Conservation (phyloP, 345 rosid species). For the Cardiospermum halicacabum region DNA sequence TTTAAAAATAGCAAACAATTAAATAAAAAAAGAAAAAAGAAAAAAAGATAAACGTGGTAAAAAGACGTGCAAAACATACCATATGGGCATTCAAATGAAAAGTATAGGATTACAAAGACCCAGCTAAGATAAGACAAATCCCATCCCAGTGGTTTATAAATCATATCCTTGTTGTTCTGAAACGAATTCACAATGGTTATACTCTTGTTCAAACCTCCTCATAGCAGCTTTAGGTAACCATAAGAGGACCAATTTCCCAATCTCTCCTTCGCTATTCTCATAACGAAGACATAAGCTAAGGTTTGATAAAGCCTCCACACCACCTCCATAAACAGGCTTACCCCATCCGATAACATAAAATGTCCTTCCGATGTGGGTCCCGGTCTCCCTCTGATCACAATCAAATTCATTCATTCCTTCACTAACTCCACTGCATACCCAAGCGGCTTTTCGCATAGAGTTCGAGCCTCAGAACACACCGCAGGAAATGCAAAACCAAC, state of each 20-base stretch:
- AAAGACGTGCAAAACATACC: no score
- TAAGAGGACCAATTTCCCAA: constrained; percentile 16
- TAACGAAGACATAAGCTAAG: constrained; percentile 2
- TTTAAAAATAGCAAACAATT: no score
- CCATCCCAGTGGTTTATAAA: no score
- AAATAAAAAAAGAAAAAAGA: no score
- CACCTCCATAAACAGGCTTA: constrained; percentile 17
- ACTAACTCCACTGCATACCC: constrained; percentile 33
- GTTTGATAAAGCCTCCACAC: background rate
- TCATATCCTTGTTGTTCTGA: no score
- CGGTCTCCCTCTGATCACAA: constrained; percentile 17
- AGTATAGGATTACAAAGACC: no score
- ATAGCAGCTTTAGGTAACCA: constrained; percentile 17
- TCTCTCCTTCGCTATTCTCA: constrained; percentile 19
- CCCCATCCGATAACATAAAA: constrained; percentile 36
- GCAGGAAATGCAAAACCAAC: constrained; percentile 32
- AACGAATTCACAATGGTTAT: background rate
- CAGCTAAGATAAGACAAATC: no score
- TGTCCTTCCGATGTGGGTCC: background rate
- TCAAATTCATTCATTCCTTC: constrained; percentile 23
- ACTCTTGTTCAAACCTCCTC: constrained; percentile 18
- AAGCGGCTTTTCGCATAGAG: constrained; percentile 17
- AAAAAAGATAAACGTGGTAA: no score
- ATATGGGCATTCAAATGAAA: no score
- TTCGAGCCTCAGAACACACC: constrained; percentile 19